These are phyloP conservation scores for Botryosphaeria agaves DNA, from an alignment of 2,329 filamentous ascomycete genomes.

Conservation along the genomic window DNA sequence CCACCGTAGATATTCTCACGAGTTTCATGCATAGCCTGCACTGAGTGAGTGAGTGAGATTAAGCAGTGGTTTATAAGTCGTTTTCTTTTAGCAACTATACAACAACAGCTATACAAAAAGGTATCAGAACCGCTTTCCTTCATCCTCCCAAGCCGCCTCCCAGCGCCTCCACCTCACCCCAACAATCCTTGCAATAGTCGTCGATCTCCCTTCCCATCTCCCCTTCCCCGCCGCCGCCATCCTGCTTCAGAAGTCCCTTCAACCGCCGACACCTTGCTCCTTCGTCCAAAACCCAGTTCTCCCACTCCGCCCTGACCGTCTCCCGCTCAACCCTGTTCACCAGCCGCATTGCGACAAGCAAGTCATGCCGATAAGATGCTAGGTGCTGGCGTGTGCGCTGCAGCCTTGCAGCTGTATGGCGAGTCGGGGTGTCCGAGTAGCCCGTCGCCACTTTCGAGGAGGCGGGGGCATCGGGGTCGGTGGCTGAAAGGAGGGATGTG, in stretches of 20 bases:
- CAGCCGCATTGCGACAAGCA: constrained; percentile 77
- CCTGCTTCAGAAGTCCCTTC: constrained; percentile 32
- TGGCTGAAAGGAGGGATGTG: neutral
- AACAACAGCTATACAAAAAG: too few relatives aligned
- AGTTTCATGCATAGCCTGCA: too few relatives aligned
- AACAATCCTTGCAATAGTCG: neutral
- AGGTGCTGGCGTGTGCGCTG: constrained; percentile 69
- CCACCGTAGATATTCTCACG: too few relatives aligned
- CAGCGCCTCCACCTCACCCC: neutral
- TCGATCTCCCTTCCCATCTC: neutral
- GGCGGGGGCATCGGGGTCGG: constrained; percentile 1
- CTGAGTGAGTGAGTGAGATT: too few relatives aligned
- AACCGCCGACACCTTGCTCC: constrained; percentile 54
- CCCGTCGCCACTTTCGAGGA: neutral
- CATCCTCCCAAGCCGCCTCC: too few relatives aligned
- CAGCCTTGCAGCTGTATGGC: constrained; percentile 36
- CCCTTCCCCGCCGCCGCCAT: neutral
- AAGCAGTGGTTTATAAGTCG: too few relatives aligned
- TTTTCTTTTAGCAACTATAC: too few relatives aligned
- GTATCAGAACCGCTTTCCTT: too few relatives aligned
- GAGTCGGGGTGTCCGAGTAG: constrained; percentile 5
- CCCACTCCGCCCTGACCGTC: constrained; percentile 76
- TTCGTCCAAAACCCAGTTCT: constrained; percentile 78
- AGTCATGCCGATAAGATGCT: constrained; percentile 70
- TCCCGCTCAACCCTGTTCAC: constrained; percentile 82